phyloP scores from a whole-genome alignment of 345 rosid species.

The Eucalyptus camaldulensis region DNA sequence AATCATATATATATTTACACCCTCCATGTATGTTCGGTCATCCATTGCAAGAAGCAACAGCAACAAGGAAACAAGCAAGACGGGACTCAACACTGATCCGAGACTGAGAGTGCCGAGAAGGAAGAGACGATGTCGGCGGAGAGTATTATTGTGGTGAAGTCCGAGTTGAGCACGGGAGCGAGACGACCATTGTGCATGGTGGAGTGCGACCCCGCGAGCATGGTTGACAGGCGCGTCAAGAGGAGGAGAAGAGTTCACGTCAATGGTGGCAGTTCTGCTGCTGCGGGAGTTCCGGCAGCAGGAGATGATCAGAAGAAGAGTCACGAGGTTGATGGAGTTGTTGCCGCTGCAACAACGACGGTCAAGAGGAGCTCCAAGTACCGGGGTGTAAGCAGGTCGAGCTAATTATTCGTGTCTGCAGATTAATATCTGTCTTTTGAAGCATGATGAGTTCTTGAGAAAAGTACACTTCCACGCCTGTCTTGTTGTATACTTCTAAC shows the following conservation, averaged over 20 bases:
- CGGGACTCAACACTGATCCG: background rate
- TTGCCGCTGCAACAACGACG: slow-evolving; percentile 8
- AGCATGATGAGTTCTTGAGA: background rate
- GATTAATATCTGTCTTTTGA: background rate
- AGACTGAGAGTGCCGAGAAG: background rate
- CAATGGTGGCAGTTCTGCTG: background rate
- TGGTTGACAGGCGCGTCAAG: background rate
- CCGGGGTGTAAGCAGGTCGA: slow-evolving; percentile 59
- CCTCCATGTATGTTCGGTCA: background rate
- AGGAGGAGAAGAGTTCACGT: slow-evolving; percentile 13
- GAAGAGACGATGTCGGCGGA: background rate
- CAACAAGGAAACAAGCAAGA: background rate
- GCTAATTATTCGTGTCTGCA: background rate
- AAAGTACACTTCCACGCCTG: background rate
- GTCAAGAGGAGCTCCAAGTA: slow-evolving; percentile 65
- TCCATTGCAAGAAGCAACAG: background rate
- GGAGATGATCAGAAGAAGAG: background rate
- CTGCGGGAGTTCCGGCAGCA: background rate
- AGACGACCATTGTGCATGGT: background rate
- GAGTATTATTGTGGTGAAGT: background rate
- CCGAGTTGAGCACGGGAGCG: background rate
- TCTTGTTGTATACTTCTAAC: background rate
- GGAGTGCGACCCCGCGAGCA: background rate
- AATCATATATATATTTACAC: background rate
- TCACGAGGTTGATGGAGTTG: background rate